phyloP scores from a whole-genome alignment of 1,284 basidiomycete genomes.

The Sporisorium graminicola region DNA sequence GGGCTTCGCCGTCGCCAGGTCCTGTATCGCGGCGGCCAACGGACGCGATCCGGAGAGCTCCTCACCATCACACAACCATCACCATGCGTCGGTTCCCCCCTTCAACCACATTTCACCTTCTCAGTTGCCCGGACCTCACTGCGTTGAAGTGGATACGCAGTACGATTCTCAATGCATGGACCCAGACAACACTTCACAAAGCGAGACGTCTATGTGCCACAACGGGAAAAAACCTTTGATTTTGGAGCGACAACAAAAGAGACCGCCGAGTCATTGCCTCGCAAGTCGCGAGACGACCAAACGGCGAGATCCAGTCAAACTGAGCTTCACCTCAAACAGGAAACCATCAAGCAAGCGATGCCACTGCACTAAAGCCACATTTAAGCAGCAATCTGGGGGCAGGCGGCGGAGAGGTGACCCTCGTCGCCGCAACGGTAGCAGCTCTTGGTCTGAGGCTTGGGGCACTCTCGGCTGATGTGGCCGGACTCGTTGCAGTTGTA shows the following conservation, averaged over 20 bases:
- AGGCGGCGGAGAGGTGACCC: constrained; percentile 51
- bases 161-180: too few species aligned
- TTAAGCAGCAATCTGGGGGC: constrained; percentile 47
- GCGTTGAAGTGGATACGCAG: too few species aligned
- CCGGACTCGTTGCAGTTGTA: constrained; percentile 67
- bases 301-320: neutral
- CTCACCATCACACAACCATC: neutral
- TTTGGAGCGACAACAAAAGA: neutral
- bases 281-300: neutral
- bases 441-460: constrained; percentile 61
- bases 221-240: neutral
- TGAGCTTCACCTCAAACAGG: neutral
- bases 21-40: too few species aligned
- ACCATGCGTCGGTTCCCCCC: neutral
- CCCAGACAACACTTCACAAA: neutral
- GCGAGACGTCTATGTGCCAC: neutral
- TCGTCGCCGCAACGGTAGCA: constrained; percentile 62
- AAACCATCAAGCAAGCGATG: neutral
- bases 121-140: too few species aligned
- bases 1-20: too few species aligned
- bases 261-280: too few species aligned
- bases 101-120: too few species aligned
- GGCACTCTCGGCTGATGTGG: constrained; percentile 65
- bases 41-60: too few species aligned
- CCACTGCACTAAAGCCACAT: neutral